Evolutionary conservation across 2,329 filamentous ascomycete genomes (phyloP).

Genomic region (Colletotrichum sp.): DNA sequence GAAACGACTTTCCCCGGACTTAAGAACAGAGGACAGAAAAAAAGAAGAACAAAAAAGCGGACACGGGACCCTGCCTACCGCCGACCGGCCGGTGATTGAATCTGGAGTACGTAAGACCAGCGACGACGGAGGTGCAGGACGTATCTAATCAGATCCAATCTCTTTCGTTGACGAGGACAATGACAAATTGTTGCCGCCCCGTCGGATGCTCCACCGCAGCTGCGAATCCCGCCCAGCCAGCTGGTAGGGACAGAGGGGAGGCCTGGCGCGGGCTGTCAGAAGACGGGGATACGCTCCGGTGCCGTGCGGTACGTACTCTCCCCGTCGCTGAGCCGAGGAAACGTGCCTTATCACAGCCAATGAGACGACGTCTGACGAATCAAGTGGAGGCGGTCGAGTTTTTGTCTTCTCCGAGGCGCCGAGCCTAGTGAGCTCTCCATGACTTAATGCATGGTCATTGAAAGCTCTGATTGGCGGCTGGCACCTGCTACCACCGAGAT

Average conservation of each 20-base stretch:
- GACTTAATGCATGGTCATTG: slow-evolving; percentile 21
- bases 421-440: slow-evolving; percentile 13
- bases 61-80: neutral
- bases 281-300: neutral
- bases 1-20: neutral
- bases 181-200: slow-evolving; percentile 9
- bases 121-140: neutral
- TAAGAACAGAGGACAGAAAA: neutral
- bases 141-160: slow-evolving; percentile 19
- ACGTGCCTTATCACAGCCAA: neutral
- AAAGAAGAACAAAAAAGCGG: neutral
- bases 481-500: slow-evolving; percentile 21
- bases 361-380: neutral
- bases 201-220: neutral
- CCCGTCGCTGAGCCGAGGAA: neutral
- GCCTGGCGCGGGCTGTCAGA: neutral
- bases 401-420: slow-evolving; percentile 23
- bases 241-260: neutral
- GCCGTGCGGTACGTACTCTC: neutral
- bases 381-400: neutral
- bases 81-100: neutral
- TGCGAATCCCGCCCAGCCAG: neutral
- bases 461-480: slow-evolving; percentile 14
- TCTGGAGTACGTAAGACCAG: neutral
- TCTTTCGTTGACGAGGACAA: neutral